Base-by-base conservation (phyloP, 306 rosid genomes). In the Trifolium pratense region DNA sequence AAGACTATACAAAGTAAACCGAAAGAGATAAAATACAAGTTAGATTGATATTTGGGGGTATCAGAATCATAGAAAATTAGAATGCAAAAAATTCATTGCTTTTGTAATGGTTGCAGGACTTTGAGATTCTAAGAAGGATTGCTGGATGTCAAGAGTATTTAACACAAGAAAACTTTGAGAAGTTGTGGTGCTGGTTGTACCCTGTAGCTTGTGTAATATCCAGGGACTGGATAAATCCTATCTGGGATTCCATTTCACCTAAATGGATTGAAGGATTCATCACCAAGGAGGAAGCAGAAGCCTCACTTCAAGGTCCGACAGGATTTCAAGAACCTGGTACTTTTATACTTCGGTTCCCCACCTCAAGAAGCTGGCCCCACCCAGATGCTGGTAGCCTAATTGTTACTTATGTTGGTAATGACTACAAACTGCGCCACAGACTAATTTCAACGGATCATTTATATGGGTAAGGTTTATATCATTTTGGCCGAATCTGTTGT, bases 321-420 rank as follows among this genome's bases (percentile, higher is more conserved):
- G 96, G 98, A 58, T 83, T 91, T 73, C 96, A 93, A 78, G 95
- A 88, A 74, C 95, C 96, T 0, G 98, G 98, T 70, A 91, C 97
- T 8, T 94, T 94, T 88, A 66, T 91, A 66, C 94, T 94, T 29
- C 83, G 98, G 39, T 94, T 94, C 75, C 98, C 98, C 10, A 91
- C 95, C 68, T 94, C 98, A 15, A 80, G 98, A 83, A 94, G 92
- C 77, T 94, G 98, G 98, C 98, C 98, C 53, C 98, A 94, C 70
- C 98, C 98, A 4, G 98, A 94, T 85, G 96, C 98, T 3, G 98
- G 97, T 64, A 79, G 84, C 87, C 75, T 94, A 77, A 82, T 88
- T 75, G 97, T 89, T 71, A 85, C 97, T 48, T 91, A 94, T 51
- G 83, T 94, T 34, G 90, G 92, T 78, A 81, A 60, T 58, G 92